A percentile compares a stretch with the other conserved stretches of the same genome.
These are phyloP conservation scores for Mycosphaerella sp. DNA, from an alignment of 2,329 filamentous ascomycete genomes.

Conservation along the genomic window DNA sequence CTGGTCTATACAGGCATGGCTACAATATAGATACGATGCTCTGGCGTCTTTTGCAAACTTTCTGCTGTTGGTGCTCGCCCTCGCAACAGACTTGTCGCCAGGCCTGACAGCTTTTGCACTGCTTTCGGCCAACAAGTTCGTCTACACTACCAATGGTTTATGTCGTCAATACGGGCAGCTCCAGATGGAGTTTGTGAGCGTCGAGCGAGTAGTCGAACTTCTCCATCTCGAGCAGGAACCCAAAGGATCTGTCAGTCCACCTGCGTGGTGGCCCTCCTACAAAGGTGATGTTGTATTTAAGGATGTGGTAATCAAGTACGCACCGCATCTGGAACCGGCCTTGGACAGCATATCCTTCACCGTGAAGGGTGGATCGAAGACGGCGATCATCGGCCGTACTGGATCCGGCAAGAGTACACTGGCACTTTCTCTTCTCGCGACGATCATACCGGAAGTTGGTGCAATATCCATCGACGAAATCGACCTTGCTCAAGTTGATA, in stretches of 20 bases:
- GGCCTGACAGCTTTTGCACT: slow-evolving; percentile 80
- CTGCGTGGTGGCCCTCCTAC: slow-evolving; percentile 68
- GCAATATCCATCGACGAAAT: slow-evolving; percentile 55
- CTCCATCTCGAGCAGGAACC: slow-evolving; percentile 71
- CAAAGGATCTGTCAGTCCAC: slow-evolving; percentile 59
- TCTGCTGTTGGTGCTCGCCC: slow-evolving; percentile 63
- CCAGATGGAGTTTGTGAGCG: slow-evolving; percentile 87
- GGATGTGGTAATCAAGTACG: slow-evolving; percentile 71
- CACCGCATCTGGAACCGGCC: slow-evolving; percentile 67
- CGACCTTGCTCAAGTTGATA: slow-evolving; percentile 54
- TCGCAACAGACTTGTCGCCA: slow-evolving; percentile 67
- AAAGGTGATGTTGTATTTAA: slow-evolving; percentile 69
- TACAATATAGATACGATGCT: slow-evolving; percentile 69
- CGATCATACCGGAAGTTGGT: slow-evolving; percentile 49
- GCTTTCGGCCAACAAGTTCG: slow-evolving; percentile 62
- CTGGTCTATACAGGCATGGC: slow-evolving; percentile 78
- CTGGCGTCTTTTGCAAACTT: slow-evolving; percentile 69
- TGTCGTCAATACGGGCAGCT: slow-evolving; percentile 77
- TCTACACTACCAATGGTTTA: slow-evolving; percentile 62
- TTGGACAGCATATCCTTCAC: slow-evolving; percentile 61
- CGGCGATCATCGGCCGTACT: slow-evolving; percentile 73
- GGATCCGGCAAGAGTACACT: slow-evolving; percentile 79
- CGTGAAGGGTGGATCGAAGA: slow-evolving; percentile 71
- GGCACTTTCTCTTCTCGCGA: slow-evolving; percentile 54
- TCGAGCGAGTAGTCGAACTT: slow-evolving; percentile 79